These are phyloP conservation scores for Mortierella sp. DNA, from an alignment of 371 early-diverging fungal species.

Conservation along the genomic window DNA sequence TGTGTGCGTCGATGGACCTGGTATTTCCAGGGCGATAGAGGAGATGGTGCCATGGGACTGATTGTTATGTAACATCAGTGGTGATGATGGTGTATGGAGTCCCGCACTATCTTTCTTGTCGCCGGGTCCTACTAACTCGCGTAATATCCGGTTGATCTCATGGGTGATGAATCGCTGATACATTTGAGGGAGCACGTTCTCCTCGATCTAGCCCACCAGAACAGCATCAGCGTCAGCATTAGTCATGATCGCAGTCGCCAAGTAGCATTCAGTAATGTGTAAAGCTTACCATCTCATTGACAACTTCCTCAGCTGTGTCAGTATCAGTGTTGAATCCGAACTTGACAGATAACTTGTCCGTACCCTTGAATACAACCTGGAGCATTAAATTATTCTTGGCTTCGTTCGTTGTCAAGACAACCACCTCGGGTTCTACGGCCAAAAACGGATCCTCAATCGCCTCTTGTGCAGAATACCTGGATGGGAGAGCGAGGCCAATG, in stretches of 20 bases:
- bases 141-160: slow-evolving; percentile 86
- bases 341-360: slow-evolving; percentile 84
- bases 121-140: slow-evolving; percentile 68
- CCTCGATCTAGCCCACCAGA: slow-evolving; percentile 68
- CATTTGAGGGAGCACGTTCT: slow-evolving; percentile 76
- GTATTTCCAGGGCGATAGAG: slow-evolving; percentile 23
- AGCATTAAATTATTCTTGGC: slow-evolving; percentile 74
- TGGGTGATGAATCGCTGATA: slow-evolving; percentile 83
- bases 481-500: not conserved
- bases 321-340: slow-evolving; percentile 89
- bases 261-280: not conserved
- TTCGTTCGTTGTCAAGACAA: slow-evolving; percentile 69
- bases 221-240: not conserved
- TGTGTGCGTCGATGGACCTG: slow-evolving; percentile 21
- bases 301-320: slow-evolving; percentile 93
- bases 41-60: slow-evolving; percentile 18
- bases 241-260: not conserved
- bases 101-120: slow-evolving; percentile 60
- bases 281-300: slow-evolving; percentile 81
- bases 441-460: slow-evolving; percentile 86
- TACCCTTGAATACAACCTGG: slow-evolving; percentile 85
- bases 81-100: slow-evolving; percentile 27
- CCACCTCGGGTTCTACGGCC: slow-evolving; percentile 81
- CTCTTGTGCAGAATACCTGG: slow-evolving; percentile 80
- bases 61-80: slow-evolving; percentile 20